A percentile compares a stretch with the other conserved stretches of the same genome.
Conservation (phyloP, 192 early-diverging fungal species). For the Coemansia reversa region DNA sequence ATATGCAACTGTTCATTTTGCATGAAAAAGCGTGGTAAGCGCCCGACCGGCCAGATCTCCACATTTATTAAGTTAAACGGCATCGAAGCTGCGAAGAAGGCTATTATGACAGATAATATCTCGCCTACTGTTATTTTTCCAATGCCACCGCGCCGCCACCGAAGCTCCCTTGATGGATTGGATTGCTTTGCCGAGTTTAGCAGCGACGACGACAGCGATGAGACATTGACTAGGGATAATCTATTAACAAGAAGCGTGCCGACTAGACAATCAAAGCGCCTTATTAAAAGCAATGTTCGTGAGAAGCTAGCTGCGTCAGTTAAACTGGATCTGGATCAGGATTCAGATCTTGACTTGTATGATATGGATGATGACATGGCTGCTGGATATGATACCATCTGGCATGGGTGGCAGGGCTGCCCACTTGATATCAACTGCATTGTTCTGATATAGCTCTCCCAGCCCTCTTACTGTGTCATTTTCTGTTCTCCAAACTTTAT, state of each 20-base stretch:
- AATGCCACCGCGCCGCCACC: background rate
- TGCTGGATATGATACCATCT: background rate
- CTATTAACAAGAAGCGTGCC: background rate
- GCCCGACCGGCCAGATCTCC: conserved; percentile 41
- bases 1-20: conserved; percentile 45
- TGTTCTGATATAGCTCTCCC: conserved; percentile 14
- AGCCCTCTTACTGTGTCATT: background rate
- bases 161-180: conserved; percentile 2
- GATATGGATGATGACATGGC: conserved; percentile 1
- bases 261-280: conserved; percentile 12
- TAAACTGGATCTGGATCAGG: background rate
- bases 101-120: conserved; percentile 14
- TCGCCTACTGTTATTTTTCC: conserved; percentile 4
- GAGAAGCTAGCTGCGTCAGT: conserved; percentile 12
- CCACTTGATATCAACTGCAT: conserved; percentile 31
- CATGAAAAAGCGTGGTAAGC: conserved; percentile 29
- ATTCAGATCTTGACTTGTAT: background rate
- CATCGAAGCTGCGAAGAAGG: conserved; percentile 15
- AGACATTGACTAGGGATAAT: background rate
- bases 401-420: conserved; percentile 26
- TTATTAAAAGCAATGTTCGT: conserved; percentile 11
- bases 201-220: conserved; percentile 5
- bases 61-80: conserved; percentile 30
- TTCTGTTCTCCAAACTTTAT: background rate
- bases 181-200: background rate